Percentiles rank a stretch among this genome's conserved stretches.
Conservation (phyloP, 129 eudicot species). For the Silybum marianum region DNA sequence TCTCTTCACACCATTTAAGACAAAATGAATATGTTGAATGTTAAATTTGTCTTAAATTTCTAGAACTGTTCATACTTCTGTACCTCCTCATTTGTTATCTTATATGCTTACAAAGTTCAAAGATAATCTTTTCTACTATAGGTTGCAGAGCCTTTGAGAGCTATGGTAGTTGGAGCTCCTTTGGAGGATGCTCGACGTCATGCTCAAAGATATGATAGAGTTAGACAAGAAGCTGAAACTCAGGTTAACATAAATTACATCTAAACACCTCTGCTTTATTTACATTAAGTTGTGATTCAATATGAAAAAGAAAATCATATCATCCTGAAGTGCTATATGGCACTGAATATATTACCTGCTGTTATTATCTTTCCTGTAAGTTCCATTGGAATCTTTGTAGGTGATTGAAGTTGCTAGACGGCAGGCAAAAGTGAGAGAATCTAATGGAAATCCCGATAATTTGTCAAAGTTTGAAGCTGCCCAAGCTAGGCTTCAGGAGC, state of each 20-base stretch:
- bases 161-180: constrained; percentile 87
- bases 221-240: constrained; percentile 93
- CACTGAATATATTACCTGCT: neutral
- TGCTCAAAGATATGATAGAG: constrained; percentile 83
- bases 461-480: constrained; percentile 73
- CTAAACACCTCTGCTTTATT: neutral
- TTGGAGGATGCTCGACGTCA: constrained; percentile 96
- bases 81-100: neutral
- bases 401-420: constrained; percentile 90
- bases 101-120: neutral
- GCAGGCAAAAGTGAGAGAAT: constrained; percentile 73
- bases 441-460: constrained; percentile 55
- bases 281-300: neutral
- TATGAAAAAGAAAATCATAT: neutral
- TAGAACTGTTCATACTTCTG: neutral
- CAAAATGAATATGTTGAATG: neutral
- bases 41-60: constrained; percentile 7
- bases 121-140: constrained; percentile 21
- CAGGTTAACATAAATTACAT: constrained; percentile 56
- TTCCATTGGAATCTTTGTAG: constrained; percentile 43
- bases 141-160: constrained; percentile 96
- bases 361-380: neutral
- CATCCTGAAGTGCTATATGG: neutral
- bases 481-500: constrained; percentile 72
- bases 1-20: constrained; percentile 6